These are phyloP conservation scores for Macrotyloma uniflorum DNA, from an alignment of 306 rosid genomes.

Conservation along the genomic window DNA sequence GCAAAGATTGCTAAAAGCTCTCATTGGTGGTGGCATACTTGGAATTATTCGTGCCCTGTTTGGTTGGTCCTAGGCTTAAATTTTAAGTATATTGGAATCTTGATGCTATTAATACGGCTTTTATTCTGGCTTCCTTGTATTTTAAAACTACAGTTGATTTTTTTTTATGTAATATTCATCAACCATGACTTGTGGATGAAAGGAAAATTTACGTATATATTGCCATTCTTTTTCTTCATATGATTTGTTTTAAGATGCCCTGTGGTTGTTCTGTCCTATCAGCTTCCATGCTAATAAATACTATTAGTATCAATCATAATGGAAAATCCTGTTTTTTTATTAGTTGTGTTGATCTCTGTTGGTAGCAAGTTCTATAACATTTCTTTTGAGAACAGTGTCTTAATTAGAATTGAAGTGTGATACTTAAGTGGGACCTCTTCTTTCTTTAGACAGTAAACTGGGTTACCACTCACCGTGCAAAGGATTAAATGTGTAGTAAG, in stretches of 20 bases:
- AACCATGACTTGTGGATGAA: background rate
- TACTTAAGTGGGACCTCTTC: background rate
- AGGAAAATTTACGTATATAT: background rate
- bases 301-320: background rate
- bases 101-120: background rate
- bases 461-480: no score
- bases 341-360: background rate
- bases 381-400: background rate
- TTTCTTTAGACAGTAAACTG: background rate
- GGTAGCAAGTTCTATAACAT: background rate
- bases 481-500: no score
- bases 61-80: constrained; percentile 61
- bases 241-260: background rate
- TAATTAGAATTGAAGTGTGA: background rate
- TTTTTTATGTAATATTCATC: background rate
- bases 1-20: constrained; percentile 74
- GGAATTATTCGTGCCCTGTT: constrained; percentile 68
- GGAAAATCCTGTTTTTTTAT: background rate
- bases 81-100: constrained; percentile 13
- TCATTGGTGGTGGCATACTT: constrained; percentile 66
- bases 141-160: background rate
- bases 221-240: background rate
- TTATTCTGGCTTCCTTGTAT: constrained; percentile 27
- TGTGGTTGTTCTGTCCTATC: background rate
- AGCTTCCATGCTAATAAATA: background rate